Conservation (phyloP, 257 asterid genomes). For the Coffea eugenioides region DNA sequence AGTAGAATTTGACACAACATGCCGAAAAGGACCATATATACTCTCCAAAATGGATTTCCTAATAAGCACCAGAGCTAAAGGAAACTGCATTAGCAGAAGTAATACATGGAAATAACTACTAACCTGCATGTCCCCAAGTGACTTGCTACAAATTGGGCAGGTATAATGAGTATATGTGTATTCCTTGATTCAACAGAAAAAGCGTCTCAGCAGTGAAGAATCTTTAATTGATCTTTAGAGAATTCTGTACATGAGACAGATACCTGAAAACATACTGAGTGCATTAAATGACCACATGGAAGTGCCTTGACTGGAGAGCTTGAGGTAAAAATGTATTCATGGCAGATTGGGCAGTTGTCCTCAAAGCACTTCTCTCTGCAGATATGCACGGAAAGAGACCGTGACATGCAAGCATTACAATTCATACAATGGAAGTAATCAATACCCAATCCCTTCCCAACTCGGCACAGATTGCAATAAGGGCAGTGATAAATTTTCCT, state of each 20-base stretch:
- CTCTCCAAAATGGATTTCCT: not conserved
- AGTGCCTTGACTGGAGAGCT: conserved; percentile 74
- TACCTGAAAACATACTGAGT: conserved; percentile 88
- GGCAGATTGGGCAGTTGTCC: conserved; percentile 91
- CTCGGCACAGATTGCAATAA: conserved; percentile 87
- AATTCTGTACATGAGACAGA: conserved; percentile 7
- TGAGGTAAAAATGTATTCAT: conserved; percentile 74
- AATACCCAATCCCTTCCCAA: conserved; percentile 82
- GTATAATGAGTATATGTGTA: conserved; percentile 73
- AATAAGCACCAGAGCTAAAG: conserved; percentile 9
- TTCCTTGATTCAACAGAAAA: conserved; percentile 44
- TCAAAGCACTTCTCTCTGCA: conserved; percentile 85
- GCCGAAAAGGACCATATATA: not conserved
- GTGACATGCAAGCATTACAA: conserved; percentile 90
- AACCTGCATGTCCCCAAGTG: conserved; percentile 93
- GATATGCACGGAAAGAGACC: conserved; percentile 56
- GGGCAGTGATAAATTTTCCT: conserved; percentile 94
- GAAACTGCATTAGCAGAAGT: not conserved
- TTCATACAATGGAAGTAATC: conserved; percentile 89
- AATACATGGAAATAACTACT: conserved; percentile 21
- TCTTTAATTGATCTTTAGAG: not conserved
- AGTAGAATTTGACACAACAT: not conserved
- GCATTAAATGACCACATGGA: conserved; percentile 91
- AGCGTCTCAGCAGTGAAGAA: conserved; percentile 18
- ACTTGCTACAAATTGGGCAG: conserved; percentile 93